Evolutionary conservation across 2,329 filamentous ascomycete genomes (phyloP).

Genomic region (Colletotrichum graminicola): DNA sequence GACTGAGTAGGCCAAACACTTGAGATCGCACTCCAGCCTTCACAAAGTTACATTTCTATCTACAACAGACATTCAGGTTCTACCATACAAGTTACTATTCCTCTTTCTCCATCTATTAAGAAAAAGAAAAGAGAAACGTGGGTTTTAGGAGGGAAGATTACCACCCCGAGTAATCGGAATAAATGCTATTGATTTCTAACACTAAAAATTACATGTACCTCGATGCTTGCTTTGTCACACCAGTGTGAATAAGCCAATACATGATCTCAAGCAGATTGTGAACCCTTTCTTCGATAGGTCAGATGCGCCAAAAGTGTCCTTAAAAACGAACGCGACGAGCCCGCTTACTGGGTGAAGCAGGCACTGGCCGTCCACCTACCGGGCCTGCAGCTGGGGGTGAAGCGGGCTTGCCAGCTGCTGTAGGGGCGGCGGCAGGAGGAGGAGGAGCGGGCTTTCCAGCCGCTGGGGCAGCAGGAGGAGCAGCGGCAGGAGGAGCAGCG

Average conservation of each 20-base stretch:
- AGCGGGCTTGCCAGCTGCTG: neutral
- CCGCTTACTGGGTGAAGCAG: slow-evolving; percentile 11
- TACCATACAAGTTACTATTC: too few species aligned
- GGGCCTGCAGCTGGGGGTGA: slow-evolving; percentile 2
- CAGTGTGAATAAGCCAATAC: slow-evolving; percentile 1
- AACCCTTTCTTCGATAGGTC: neutral
- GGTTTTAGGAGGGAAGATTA: too few species aligned
- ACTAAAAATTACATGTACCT: neutral
- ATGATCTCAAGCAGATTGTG: neutral
- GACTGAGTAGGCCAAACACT: too few species aligned
- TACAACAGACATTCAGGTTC: too few species aligned
- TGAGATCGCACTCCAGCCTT: too few species aligned
- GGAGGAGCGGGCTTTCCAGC: slow-evolving; percentile 1
- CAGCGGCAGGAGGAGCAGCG: neutral
- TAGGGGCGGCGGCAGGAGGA: neutral
- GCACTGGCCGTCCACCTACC: slow-evolving; percentile 8
- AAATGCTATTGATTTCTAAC: neutral
- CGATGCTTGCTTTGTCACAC: neutral
- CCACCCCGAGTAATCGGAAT: neutral
- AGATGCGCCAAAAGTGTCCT: rapidly evolving
- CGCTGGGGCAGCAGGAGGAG: neutral
- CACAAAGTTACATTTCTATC: too few species aligned
- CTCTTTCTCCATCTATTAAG: too few species aligned
- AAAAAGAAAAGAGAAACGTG: too few species aligned
- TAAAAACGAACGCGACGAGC: slow-evolving; percentile 3